Evolutionary conservation across 108 stramenopile genomes (phyloP), one percentile per base, ranked within the genome.

Genomic region (Cyclostephanos tholiformis): DNA sequence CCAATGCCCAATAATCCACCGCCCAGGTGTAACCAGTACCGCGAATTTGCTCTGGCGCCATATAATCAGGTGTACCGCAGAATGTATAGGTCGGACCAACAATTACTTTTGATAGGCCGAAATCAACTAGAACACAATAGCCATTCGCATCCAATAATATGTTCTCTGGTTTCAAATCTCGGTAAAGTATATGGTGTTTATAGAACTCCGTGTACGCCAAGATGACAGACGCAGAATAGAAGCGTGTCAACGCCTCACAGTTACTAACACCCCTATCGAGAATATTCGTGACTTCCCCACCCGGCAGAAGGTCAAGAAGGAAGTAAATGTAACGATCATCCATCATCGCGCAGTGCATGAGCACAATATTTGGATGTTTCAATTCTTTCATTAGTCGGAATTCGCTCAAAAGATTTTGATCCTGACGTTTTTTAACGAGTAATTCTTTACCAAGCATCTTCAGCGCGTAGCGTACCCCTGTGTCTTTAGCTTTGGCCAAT

Each of bases 181-280:
- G 91, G 76, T 98, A 96, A 12, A 88, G 89, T 58, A 99, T 94
- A 43, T 72, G 72, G 5, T 85, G 82, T 11, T 75, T 69, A 65
- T 88, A 87, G 62, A 88, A 44, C 51, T 87, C 80, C 16, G 60
- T 43, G 35, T 70, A 84, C 8, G 82, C 84, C 32, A 80, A 79
- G 22, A 85, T 16, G 32, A 90, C 89, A 4, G 73, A 83, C 50
- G 76, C 83, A 3, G 76, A 52, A 64, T 85, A 87, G 59, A 87
- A 87, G 10, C 73, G 73, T 25, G 74, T 52, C 70, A 68, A 82
- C n/a, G 69, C 67, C 69, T 89, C 89, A 29, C 61, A 35, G 65
- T 66, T 84, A 38, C 20, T 60, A 41, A 41, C 71, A 22, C 67
- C 58, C 17, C 20, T 13, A 43, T 75, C 50, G 14, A 80, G 53